These are phyloP conservation scores for Solanum lycopersicoides DNA, from an alignment of 257 asterid species.

Conservation along the genomic window DNA sequence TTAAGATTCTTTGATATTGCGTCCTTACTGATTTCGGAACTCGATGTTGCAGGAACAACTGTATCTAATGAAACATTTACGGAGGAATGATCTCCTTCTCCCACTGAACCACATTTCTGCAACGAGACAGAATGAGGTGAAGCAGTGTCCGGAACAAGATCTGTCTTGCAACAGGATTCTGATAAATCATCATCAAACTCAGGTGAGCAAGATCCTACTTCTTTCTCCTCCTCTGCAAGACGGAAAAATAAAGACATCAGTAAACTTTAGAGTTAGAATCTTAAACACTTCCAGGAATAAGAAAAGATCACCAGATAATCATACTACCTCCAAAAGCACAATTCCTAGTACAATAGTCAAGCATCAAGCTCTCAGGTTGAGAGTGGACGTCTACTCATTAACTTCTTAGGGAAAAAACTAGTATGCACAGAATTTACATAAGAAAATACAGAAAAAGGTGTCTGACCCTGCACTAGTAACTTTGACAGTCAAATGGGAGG, in stretches of 20 bases:
- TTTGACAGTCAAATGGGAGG: background rate
- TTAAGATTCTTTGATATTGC: background rate
- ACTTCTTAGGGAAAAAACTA: background rate
- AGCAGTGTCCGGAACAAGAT: constrained; percentile 3
- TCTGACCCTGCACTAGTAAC: background rate
- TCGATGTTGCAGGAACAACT: constrained; percentile 1
- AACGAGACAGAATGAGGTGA: background rate
- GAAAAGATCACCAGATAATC: background rate
- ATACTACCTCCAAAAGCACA: background rate
- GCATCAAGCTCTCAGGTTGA: background rate
- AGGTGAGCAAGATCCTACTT: constrained; percentile 27
- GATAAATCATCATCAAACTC: constrained; percentile 20
- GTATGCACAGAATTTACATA: background rate
- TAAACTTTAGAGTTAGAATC: background rate
- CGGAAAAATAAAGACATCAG: constrained; percentile 3
- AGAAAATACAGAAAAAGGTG: background rate
- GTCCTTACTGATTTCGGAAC: constrained; percentile 5
- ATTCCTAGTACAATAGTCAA: background rate
- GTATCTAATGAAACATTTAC: constrained; percentile 1
- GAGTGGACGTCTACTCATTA: background rate
- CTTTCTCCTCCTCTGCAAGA: constrained; percentile 46
- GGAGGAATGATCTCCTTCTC: background rate
- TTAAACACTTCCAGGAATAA: background rate
- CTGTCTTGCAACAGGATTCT: constrained; percentile 13
- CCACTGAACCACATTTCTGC: background rate